phyloP scores from a whole-genome alignment of 1,284 basidiomycete genomes.

The Vanrija sp. region DNA sequence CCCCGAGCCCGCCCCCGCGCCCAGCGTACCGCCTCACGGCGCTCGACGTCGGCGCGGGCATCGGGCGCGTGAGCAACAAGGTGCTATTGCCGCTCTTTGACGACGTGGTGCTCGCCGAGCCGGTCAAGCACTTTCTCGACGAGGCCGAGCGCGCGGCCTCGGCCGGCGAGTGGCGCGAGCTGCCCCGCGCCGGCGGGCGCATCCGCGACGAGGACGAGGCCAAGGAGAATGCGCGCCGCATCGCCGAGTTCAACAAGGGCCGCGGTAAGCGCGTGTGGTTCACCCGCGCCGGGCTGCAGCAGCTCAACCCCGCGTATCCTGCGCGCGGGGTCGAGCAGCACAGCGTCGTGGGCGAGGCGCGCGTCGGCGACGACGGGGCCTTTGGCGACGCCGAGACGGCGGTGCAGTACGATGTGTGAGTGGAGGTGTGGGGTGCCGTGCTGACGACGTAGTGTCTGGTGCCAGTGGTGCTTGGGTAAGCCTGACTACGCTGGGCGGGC shows the following conservation, averaged over 20 bases:
- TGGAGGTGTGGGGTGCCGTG: constrained; percentile 53
- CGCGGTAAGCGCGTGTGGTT: constrained; percentile 72
- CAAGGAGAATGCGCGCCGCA: constrained; percentile 17
- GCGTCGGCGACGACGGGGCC: constrained; percentile 22
- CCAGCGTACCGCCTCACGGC: constrained; percentile 58
- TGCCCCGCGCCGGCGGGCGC: constrained; percentile 21
- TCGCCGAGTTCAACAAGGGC: constrained; percentile 18
- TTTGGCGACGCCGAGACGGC: constrained; percentile 32
- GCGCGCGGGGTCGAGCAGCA: constrained; percentile 26
- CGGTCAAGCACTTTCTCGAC: constrained; percentile 69
- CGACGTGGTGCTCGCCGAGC: constrained; percentile 82
- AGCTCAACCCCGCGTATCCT: constrained; percentile 63
- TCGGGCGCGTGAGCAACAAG: constrained; percentile 81
- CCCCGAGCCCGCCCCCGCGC: constrained; percentile 22
- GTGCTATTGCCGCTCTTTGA: constrained; percentile 78
- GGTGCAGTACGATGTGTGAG: constrained; percentile 45
- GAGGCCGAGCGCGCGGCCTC: constrained; percentile 60
- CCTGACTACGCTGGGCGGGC: not conserved
- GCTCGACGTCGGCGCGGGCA: constrained; percentile 80
- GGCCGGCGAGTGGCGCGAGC: constrained; percentile 61
- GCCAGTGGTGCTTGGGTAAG: constrained; percentile 86
- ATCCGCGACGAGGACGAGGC: constrained; percentile 19
- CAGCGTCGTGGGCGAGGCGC: constrained; percentile 36
- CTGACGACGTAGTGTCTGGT: constrained; percentile 65
- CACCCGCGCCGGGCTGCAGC: constrained; percentile 69